These are phyloP conservation scores for Glarea lozoyensis DNA, from an alignment of 495 filamentous ascomycete genomes.

Conservation along the genomic window DNA sequence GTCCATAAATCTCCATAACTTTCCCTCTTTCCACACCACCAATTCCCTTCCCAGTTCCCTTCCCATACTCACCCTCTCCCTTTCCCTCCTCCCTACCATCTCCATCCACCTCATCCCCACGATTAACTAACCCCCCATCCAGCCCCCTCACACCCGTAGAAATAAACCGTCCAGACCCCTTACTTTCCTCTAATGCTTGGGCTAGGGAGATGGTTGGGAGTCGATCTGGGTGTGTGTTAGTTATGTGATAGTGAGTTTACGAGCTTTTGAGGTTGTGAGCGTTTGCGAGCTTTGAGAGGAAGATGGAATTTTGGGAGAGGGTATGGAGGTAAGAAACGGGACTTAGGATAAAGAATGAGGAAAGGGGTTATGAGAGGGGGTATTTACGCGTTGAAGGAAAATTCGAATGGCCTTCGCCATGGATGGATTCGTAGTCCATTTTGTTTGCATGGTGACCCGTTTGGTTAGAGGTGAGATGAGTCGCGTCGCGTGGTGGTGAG, in stretches of 20 bases:
- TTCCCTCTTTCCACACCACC: constrained; percentile 63
- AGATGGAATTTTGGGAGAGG: too few relatives aligned
- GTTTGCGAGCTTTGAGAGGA: too few relatives aligned
- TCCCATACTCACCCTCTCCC: background rate
- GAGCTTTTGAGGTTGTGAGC: too few relatives aligned
- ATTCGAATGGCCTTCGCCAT: constrained; percentile 17
- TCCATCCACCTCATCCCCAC: background rate
- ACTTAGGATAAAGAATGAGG: background rate
- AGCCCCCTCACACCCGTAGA: constrained; percentile 58
- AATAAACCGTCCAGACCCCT: constrained; percentile 42
- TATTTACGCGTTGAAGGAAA: constrained; percentile 13
- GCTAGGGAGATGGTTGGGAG: constrained; percentile 85
- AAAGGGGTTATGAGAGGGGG: background rate
- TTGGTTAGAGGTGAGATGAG: too few relatives aligned
- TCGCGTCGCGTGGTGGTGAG: too few relatives aligned
- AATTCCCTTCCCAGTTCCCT: constrained; percentile 2
- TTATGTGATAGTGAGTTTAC: too few relatives aligned
- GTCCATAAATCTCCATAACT: constrained; percentile 83
- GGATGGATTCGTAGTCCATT: constrained; percentile 20
- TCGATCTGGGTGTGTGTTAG: constrained; percentile 47
- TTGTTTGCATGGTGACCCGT: too few relatives aligned
- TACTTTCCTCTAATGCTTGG: constrained; percentile 62
- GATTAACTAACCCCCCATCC: constrained; percentile 40
- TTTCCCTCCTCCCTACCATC: background rate
- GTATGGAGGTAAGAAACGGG: too few relatives aligned